phyloP scores from a whole-genome alignment of 805 yeast species.

The Komagataella pseudopastoris region DNA sequence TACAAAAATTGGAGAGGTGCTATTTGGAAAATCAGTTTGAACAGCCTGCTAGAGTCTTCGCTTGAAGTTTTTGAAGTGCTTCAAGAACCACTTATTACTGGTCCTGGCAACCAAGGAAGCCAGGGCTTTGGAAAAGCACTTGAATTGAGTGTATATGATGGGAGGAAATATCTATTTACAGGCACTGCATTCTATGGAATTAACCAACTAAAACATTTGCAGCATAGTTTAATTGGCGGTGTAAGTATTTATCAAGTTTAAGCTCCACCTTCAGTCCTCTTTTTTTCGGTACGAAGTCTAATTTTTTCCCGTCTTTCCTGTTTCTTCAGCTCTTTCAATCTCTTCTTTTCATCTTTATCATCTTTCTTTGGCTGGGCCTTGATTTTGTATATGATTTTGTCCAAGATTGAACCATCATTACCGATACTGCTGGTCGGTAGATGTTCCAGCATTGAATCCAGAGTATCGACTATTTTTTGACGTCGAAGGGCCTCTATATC shows the following conservation, averaged over 20 bases:
- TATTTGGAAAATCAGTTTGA: slow-evolving; percentile 23
- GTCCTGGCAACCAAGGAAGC: neutral
- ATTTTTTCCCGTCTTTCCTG: slow-evolving; percentile 20
- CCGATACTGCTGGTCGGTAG: slow-evolving; percentile 11
- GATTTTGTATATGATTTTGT: slow-evolving; percentile 8
- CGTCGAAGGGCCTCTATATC: slow-evolving; percentile 21
- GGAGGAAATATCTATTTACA: neutral
- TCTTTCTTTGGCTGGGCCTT: slow-evolving; percentile 4
- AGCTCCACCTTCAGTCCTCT: slow-evolving; percentile 4
- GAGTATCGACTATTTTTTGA: slow-evolving; percentile 14
- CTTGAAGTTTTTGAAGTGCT: neutral
- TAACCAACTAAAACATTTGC: neutral
- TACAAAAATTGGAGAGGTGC: slow-evolving; percentile 28
- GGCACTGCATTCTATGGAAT: neutral
- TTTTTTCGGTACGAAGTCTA: slow-evolving; percentile 9
- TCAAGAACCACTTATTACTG: neutral
- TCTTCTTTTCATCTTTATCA: slow-evolving; percentile 14
- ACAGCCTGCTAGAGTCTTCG: neutral
- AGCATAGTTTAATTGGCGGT: neutral
- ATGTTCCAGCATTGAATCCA: slow-evolving; percentile 15
- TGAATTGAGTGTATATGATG: neutral
- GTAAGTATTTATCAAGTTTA: neutral
- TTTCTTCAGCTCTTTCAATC: slow-evolving; percentile 18
- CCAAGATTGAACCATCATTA: slow-evolving; percentile 9
- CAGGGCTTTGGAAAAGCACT: neutral